phyloP scores from a whole-genome alignment of 345 rosid species.

The Crucihimalaya himalaica region DNA sequence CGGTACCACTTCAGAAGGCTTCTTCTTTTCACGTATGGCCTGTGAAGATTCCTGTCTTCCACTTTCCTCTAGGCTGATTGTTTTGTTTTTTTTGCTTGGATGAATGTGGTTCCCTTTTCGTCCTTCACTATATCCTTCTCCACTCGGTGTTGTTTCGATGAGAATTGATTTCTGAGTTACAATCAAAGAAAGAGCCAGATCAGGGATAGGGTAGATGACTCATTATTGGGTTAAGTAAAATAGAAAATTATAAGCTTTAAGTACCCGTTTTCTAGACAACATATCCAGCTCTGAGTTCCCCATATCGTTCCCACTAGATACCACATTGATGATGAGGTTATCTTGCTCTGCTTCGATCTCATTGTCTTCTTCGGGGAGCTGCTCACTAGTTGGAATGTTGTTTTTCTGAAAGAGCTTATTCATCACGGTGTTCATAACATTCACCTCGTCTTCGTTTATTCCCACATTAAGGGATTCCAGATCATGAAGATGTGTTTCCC shows the following conservation, averaged over 20 bases:
- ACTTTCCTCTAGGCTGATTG: constrained; percentile 34
- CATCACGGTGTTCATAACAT: constrained; percentile 78
- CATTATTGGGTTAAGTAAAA: background rate
- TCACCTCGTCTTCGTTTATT: constrained; percentile 59
- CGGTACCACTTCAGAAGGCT: constrained; percentile 25
- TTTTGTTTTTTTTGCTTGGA: constrained; percentile 45
- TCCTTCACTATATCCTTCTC: constrained; percentile 33
- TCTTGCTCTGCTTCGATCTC: constrained; percentile 43
- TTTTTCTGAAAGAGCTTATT: constrained; percentile 61
- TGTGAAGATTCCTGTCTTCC: constrained; percentile 38
- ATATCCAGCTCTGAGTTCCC: constrained; percentile 29
- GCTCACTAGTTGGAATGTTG: constrained; percentile 26
- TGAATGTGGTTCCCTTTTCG: constrained; percentile 33
- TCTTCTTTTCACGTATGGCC: constrained; percentile 33
- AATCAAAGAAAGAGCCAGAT: constrained; percentile 26
- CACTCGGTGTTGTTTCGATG: constrained; percentile 35
- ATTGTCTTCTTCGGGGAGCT: constrained; percentile 36
- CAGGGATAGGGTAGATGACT: background rate
- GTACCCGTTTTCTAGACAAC: constrained; percentile 47
- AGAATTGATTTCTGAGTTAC: constrained; percentile 46
- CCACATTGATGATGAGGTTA: constrained; percentile 57
- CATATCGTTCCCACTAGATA: constrained; percentile 35
- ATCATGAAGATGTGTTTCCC: constrained; percentile 34
- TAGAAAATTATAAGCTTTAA: background rate
- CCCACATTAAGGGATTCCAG: constrained; percentile 44